Evolutionary conservation across 768 basidiomycete genomes (phyloP).

Genomic region (Serpula lacrymans): DNA sequence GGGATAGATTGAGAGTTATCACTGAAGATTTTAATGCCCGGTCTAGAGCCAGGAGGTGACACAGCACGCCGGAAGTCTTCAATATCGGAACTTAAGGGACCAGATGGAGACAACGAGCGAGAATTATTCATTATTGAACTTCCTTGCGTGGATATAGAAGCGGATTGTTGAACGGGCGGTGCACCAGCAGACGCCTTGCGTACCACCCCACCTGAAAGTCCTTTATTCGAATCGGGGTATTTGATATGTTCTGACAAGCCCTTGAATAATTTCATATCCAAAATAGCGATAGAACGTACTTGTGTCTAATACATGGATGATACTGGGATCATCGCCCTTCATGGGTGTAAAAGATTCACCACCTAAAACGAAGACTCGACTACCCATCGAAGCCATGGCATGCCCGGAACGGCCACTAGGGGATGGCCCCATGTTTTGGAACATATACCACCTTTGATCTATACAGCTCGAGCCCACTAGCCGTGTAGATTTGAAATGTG

Average conservation of each 20-base stretch:
- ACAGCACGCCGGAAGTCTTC: constrained; percentile 66
- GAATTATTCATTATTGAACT: constrained; percentile 31
- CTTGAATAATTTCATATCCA: constrained; percentile 1
- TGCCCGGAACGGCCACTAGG: constrained; percentile 93
- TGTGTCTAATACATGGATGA: constrained; percentile 93
- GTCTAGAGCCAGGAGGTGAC: constrained; percentile 55
- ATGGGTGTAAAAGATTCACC: constrained; percentile 83
- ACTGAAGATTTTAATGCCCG: constrained; percentile 43
- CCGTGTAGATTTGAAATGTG: not conserved
- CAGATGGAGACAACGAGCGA: constrained; percentile 67
- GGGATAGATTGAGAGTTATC: constrained; percentile 32
- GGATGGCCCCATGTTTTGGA: constrained; percentile 98
- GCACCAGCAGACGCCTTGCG: constrained; percentile 49
- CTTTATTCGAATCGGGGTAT: constrained; percentile 69
- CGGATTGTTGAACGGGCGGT: constrained; percentile 28
- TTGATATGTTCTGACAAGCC: constrained; percentile 76
- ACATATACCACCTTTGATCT: constrained; percentile 99
- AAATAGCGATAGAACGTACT: constrained; percentile 52
- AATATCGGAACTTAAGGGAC: constrained; percentile 37
- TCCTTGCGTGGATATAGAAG: constrained; percentile 25
- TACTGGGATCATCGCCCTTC: constrained; percentile 71
- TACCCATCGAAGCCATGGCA: constrained; percentile 93
- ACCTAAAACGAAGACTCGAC: constrained; percentile 88
- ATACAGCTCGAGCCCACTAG: constrained; percentile 8
- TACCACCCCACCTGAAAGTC: constrained; percentile 28